Evolutionary conservation across 148 eudicot genomes (phyloP), one percentile per base, ranked within the genome.

Genomic region (Hydrangea macrophylla): DNA sequence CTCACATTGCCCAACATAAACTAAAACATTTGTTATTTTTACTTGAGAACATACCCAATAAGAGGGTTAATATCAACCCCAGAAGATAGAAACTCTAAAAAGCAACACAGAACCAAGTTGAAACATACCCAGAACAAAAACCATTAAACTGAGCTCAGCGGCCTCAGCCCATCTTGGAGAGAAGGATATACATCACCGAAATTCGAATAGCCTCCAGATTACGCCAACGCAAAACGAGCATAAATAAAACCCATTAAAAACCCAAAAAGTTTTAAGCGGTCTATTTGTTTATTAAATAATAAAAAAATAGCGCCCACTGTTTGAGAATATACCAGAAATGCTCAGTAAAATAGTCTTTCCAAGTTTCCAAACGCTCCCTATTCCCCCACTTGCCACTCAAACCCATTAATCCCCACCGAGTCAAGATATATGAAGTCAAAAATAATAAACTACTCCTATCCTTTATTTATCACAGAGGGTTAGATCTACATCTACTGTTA

Each of bases 271-370:
- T n/a, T n/a, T n/a, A n/a, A n/a, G n/a, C n/a, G n/a, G n/a, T n/a
- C n/a, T n/a, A n/a, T n/a, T n/a, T n/a, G n/a, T n/a, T n/a, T n/a
- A n/a, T n/a, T n/a, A n/a, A n/a, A n/a, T n/a, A n/a, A n/a, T n/a
- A n/a, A n/a, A 37, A 61, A 51, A 54, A 26, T 37, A 25, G 53
- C 32, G 24, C 28, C 40, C 17, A 5, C 25, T 15, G 13, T 0
- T 8, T 48, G 22, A 12, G 24, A n/a, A n/a, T 36, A 45, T 30
- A 42, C 57, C 7, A 25, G 50, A 55, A 66, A 42, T 57, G 30
- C 35, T 13, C 60, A 24, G 36, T 27, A 48, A 69, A 7, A 30
- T 12, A 69, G 6, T 55, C 4, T 56, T 40, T 42, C 62, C 70
- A 12, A 10, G 62, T 37, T 55, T 10, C 26, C 62, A 39, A 67